These are phyloP conservation scores for Maudiozyma turicensis DNA, from an alignment of 805 yeast species.

Conservation along the genomic window DNA sequence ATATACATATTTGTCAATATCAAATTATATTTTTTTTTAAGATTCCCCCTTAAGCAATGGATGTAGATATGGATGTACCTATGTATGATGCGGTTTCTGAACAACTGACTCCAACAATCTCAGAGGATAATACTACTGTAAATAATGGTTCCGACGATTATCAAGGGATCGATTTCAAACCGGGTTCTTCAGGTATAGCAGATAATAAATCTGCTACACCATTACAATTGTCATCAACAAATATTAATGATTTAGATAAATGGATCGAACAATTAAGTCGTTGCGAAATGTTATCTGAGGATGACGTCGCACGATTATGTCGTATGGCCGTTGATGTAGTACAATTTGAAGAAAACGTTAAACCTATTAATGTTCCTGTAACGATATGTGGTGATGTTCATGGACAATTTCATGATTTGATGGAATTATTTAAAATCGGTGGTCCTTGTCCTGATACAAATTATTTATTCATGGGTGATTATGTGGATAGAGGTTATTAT, in stretches of 20 bases:
- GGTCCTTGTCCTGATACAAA: slow-evolving; percentile 91
- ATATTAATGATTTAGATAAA: slow-evolving; percentile 63
- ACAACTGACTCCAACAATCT: slow-evolving; percentile 30
- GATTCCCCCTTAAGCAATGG: slow-evolving; percentile 2
- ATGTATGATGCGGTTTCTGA: slow-evolving; percentile 63
- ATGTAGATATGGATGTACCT: slow-evolving; percentile 68
- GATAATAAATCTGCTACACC: slow-evolving; percentile 33
- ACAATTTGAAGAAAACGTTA: slow-evolving; percentile 88
- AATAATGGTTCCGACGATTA: slow-evolving; percentile 12
- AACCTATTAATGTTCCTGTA: slow-evolving; percentile 91
- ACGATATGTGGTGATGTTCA: slow-evolving; percentile 97
- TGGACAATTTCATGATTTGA: slow-evolving; percentile 91
- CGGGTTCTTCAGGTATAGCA: slow-evolving; percentile 31
- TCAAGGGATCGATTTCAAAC: slow-evolving; percentile 20
- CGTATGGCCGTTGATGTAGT: slow-evolving; percentile 86
- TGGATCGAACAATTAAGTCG: slow-evolving; percentile 76
- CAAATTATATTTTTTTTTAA: background rate
- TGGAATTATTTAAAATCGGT: slow-evolving; percentile 88
- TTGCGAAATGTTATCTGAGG: slow-evolving; percentile 76
- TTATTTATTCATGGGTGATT: slow-evolving; percentile 84
- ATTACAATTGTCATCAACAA: slow-evolving; percentile 33
- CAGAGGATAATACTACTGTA: slow-evolving; percentile 23
- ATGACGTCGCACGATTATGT: slow-evolving; percentile 69
- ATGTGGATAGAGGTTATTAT: slow-evolving; percentile 73
- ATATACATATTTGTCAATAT: background rate